Conservation (phyloP, 345 rosid species). For the Murraya paniculata region DNA sequence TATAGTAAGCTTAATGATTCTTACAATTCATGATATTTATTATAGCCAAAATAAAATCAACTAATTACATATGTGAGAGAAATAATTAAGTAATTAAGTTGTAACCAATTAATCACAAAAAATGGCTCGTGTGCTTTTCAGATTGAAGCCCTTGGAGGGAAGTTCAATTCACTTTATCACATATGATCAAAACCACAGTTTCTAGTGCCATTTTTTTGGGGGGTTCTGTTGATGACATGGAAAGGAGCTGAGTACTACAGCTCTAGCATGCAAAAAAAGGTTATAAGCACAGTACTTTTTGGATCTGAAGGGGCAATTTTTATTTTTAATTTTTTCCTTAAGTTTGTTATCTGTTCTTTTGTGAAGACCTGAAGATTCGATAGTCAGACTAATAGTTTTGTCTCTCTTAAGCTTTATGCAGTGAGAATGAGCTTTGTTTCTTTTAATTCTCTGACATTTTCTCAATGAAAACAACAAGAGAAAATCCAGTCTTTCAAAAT, state of each 20-base stretch:
- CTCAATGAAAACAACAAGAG: slow-evolving; percentile 19
- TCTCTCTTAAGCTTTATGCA: slow-evolving; percentile 35
- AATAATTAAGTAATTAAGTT: no score
- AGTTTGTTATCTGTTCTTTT: slow-evolving; percentile 34
- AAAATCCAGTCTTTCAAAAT: no score
- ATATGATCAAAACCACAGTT: no score
- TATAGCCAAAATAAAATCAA: not conserved
- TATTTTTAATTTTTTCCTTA: slow-evolving; percentile 27
- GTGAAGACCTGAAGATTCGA: slow-evolving; percentile 48
- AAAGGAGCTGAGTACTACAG: slow-evolving; percentile 26
- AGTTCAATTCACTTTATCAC: no score
- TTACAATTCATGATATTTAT: not conserved
- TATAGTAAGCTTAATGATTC: not conserved
- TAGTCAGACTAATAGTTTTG: slow-evolving; percentile 33
- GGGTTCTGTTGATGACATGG: slow-evolving; percentile 25
- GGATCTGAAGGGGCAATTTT: slow-evolving; percentile 27
- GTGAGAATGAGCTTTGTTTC: slow-evolving; percentile 46
- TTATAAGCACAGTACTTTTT: slow-evolving; percentile 9
- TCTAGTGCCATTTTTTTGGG: no score
- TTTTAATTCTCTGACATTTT: slow-evolving; percentile 24
- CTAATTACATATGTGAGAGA: not conserved
- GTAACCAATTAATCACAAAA: not conserved
- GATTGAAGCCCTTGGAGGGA: no score
- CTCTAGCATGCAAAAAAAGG: slow-evolving; percentile 42
- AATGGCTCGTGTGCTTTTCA: not conserved